Evolutionary conservation across 257 asterid species (phyloP).

Genomic region (Solanum pennellii): DNA sequence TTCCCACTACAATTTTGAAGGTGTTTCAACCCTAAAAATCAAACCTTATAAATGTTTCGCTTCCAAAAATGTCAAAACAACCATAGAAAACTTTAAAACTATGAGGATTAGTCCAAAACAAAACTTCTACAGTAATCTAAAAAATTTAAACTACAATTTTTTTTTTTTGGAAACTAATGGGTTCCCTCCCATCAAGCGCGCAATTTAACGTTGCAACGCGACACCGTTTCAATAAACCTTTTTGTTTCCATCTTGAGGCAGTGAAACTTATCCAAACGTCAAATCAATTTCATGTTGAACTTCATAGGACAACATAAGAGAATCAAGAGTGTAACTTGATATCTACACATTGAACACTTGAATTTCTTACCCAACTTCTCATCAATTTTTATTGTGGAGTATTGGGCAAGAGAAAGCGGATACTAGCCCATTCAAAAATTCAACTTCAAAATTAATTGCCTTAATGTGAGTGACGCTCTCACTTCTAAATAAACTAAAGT

Average conservation of each 20-base stretch:
- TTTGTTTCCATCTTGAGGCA: not conserved
- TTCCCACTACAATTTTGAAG: too few species aligned
- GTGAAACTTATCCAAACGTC: not conserved
- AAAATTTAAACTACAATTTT: too few species aligned
- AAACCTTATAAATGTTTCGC: too few species aligned
- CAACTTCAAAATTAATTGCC: not conserved
- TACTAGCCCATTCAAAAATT: not conserved
- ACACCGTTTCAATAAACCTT: not conserved
- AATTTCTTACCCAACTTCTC: not conserved
- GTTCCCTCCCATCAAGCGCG: too few species aligned
- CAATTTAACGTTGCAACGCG: too few species aligned
- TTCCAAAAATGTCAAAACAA: too few species aligned
- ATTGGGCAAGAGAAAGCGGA: not conserved
- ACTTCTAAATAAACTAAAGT: not conserved
- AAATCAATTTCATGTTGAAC: not conserved
- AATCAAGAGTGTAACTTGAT: not conserved
- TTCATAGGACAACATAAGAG: too few species aligned
- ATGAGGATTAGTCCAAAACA: too few species aligned
- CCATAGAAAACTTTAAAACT: too few species aligned
- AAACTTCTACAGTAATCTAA: too few species aligned
- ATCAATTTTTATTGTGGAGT: not conserved
- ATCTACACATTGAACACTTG: not conserved
- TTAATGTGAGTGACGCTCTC: not conserved
- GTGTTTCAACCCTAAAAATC: too few species aligned
- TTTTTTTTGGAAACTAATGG: too few species aligned